These are phyloP conservation scores for Populus simonii DNA, from an alignment of 345 rosid species.

Conservation along the genomic window DNA sequence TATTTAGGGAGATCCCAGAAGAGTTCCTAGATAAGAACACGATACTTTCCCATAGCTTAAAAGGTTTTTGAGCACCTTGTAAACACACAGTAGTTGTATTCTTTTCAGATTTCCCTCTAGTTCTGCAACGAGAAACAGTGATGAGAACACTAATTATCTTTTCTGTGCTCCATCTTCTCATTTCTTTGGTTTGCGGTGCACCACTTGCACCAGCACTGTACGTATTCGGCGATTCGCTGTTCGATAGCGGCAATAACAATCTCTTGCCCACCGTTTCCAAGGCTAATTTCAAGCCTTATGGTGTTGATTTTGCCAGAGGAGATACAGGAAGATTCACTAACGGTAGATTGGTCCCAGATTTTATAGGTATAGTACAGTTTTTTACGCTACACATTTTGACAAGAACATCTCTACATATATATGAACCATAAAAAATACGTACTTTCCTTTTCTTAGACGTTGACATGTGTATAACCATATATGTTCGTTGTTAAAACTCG, in stretches of 20 bases:
- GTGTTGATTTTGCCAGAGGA: conserved; percentile 28
- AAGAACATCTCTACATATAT: neutral
- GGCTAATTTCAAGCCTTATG: conserved; percentile 44
- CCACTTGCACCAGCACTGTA: conserved; percentile 39
- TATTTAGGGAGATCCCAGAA: too few species aligned
- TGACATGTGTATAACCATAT: neutral
- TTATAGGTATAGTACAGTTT: conserved; percentile 19
- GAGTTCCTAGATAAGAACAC: neutral
- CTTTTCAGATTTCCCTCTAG: neutral
- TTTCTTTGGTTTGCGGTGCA: neutral
- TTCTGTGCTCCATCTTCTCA: neutral
- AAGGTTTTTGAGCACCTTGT: neutral
- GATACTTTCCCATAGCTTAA: neutral
- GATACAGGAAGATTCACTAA: conserved; percentile 51
- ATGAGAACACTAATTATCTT: neutral
- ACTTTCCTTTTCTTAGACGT: neutral
- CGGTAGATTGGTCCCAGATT: conserved; percentile 42
- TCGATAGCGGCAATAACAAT: conserved; percentile 56
- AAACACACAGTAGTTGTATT: neutral
- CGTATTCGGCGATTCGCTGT: conserved; percentile 46
- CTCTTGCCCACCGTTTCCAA: conserved; percentile 32
- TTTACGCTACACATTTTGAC: neutral
- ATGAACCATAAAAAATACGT: too few species aligned
- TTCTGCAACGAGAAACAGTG: neutral
- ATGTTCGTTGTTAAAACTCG: neutral